Conservation (phyloP, 2,329 filamentous ascomycete species). For the Graphilbum ipis-grandicollis region DNA sequence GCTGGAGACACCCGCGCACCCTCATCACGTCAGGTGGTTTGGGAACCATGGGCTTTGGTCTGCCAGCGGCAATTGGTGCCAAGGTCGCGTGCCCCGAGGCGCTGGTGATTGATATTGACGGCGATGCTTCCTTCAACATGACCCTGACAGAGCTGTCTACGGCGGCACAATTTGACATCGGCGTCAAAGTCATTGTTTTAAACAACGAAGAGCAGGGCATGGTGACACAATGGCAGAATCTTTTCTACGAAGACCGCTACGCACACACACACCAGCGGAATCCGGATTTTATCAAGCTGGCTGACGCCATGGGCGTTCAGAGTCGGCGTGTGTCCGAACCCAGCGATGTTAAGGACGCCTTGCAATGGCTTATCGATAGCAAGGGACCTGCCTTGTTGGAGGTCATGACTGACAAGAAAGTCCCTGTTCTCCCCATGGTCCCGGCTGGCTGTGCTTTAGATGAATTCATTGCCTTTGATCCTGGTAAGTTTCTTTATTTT, state of each 20-base stretch:
- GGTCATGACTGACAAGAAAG: slow-evolving; percentile 79
- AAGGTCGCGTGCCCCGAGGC: slow-evolving; percentile 67
- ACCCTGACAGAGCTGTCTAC: slow-evolving; percentile 90
- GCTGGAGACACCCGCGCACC: slow-evolving; percentile 77
- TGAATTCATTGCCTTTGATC: slow-evolving; percentile 83
- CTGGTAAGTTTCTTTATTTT: slow-evolving; percentile 32
- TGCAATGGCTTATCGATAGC: slow-evolving; percentile 77
- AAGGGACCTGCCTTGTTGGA: slow-evolving; percentile 90
- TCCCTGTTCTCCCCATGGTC: slow-evolving; percentile 96
- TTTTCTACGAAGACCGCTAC: slow-evolving; percentile 91
- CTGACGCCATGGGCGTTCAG: slow-evolving; percentile 80
- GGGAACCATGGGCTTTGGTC: slow-evolving; percentile 88
- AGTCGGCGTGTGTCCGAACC: slow-evolving; percentile 55
- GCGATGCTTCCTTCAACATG: slow-evolving; percentile 98
- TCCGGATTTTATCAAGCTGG: slow-evolving; percentile 88
- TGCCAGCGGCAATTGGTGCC: slow-evolving; percentile 86
- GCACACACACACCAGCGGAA: slow-evolving; percentile 88
- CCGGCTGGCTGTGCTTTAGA: slow-evolving; percentile 73
- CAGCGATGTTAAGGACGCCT: slow-evolving; percentile 56
- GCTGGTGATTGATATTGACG: slow-evolving; percentile 88
- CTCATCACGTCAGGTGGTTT: slow-evolving; percentile 96
- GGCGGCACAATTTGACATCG: slow-evolving; percentile 89
- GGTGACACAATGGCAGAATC: slow-evolving; percentile 96
- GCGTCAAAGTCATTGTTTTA: slow-evolving; percentile 81
- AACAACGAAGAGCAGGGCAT: slow-evolving; percentile 98